Evolutionary conservation across 2,329 filamentous ascomycete genomes (phyloP), one percentile per base, ranked within the genome.

Genomic region (Fusarium sp.): DNA sequence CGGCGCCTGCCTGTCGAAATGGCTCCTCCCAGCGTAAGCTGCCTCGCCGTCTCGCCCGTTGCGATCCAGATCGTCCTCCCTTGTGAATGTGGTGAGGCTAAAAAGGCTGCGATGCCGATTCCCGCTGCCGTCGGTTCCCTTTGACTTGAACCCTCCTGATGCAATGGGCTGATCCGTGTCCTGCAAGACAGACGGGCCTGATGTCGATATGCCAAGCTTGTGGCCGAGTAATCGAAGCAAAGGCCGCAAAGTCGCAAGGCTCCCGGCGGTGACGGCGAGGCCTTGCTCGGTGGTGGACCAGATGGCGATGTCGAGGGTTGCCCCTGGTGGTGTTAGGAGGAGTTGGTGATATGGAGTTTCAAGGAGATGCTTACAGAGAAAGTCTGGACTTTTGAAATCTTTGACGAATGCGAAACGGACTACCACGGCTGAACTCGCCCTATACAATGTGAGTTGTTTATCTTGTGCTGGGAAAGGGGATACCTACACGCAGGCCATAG

Each of bases 401-500:
- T 82, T 74, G 6, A 85, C 75, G 40, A 82, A 86, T 6, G 79
- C 75, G 42, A 85, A 81, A 17, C 85, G 81, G 12, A 84, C 81
- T 5, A 85, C 78, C 2, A 86, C 83, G 5, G 84, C 85, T 5
- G 81, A 78, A 68, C 84, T 86, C n/a, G 85, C 85, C 24, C 84
- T 86, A 57, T 49, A 38, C 29, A 33, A 16, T 62, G 62, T 78
- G 57, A 78, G 74, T 49, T 61, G 1, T n/a, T 36, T 38, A 38
- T 35, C 22, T 11, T 38, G 14, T 22, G n/a, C 29, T 11, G 7
- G 53, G 14, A 5, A 17, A 62, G n/a, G 33, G 20, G 14, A 55
- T 29, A 81, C 81, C 69, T 77, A 83, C 85, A 86, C 76, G 73
- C 89, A 89, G 31, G 89, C 91, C 81, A 91, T 85, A 8, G 84